Percentiles rank a stretch among this genome's conserved stretches.
Conservation (phyloP, 2,329 filamentous ascomycete species). For the Aschersonia sp. region DNA sequence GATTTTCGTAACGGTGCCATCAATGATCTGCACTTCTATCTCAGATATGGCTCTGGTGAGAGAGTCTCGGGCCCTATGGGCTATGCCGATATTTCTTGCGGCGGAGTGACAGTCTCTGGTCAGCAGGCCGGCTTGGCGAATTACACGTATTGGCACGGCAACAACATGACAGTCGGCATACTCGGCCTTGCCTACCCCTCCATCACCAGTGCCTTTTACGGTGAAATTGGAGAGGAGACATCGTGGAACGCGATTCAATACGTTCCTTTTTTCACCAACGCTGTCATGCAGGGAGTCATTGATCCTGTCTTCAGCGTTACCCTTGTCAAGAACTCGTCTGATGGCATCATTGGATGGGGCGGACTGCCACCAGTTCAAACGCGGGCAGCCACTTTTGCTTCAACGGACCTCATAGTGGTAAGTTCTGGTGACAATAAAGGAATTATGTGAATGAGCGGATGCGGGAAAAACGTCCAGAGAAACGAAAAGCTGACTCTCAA, state of each 20-base stretch:
- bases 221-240: slow-evolving; percentile 21
- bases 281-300: slow-evolving; percentile 28
- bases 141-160: slow-evolving; percentile 33
- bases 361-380: slow-evolving; percentile 25
- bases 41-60: slow-evolving; percentile 34
- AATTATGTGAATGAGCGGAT: neutral
- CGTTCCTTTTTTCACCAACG: slow-evolving; percentile 32
- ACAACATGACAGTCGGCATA: slow-evolving; percentile 36
- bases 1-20: slow-evolving; percentile 25
- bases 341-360: slow-evolving; percentile 31
- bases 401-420: slow-evolving; percentile 30
- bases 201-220: slow-evolving; percentile 32
- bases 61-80: slow-evolving; percentile 31
- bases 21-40: slow-evolving; percentile 28
- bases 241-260: slow-evolving; percentile 26
- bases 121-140: slow-evolving; percentile 36
- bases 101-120: slow-evolving; percentile 25
- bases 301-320: slow-evolving; percentile 32
- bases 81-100: slow-evolving; percentile 28
- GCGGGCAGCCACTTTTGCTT: slow-evolving; percentile 14
- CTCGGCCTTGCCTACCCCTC: slow-evolving; percentile 36
- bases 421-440: slow-evolving; percentile 8
- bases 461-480: neutral
- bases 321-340: slow-evolving; percentile 29
- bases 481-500: neutral